Conservation (phyloP, 768 basidiomycete genomes). For the Amanita brunnescens region DNA sequence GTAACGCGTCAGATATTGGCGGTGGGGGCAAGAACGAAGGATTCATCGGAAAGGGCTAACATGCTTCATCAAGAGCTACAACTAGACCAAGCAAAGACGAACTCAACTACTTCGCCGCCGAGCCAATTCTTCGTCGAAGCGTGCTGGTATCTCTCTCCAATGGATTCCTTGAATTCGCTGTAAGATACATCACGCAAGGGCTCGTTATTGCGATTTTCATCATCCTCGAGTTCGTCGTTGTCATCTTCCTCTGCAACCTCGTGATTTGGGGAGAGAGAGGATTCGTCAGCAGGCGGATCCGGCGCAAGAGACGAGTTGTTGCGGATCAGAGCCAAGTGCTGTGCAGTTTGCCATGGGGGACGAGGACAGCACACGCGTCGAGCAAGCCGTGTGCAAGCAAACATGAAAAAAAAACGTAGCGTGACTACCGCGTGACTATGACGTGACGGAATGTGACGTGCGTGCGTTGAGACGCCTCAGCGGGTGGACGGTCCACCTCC, state of each 20-base stretch:
- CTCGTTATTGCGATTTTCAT: background rate
- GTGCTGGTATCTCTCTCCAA: constrained; percentile 33
- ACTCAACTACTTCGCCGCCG: constrained; percentile 46
- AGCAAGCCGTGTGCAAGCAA: background rate
- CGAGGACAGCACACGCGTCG: background rate
- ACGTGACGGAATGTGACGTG: constrained; percentile 10
- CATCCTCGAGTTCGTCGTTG: background rate
- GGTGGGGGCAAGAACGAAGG: constrained; percentile 73
- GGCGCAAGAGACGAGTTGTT: background rate
- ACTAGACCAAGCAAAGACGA: constrained; percentile 14
- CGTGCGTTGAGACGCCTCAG: constrained; percentile 29
- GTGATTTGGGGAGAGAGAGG: too few species aligned
- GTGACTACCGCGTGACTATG: constrained; percentile 2
- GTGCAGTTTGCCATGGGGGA: background rate
- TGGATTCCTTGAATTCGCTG: constrained; percentile 32
- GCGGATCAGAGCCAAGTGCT: background rate
- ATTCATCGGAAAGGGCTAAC: constrained; percentile 81
- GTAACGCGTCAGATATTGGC: constrained; percentile 58
- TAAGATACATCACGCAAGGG: constrained; percentile 23
- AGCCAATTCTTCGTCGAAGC: constrained; percentile 56
- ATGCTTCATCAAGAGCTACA: background rate
- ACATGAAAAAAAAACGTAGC: background rate
- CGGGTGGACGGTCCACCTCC: constrained; percentile 30
- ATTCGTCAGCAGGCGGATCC: background rate
- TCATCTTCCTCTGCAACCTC: background rate